Evolutionary conservation across 768 basidiomycete species (phyloP), one percentile per base, ranked within the genome.

Genomic region (Mycena albidolilacea): DNA sequence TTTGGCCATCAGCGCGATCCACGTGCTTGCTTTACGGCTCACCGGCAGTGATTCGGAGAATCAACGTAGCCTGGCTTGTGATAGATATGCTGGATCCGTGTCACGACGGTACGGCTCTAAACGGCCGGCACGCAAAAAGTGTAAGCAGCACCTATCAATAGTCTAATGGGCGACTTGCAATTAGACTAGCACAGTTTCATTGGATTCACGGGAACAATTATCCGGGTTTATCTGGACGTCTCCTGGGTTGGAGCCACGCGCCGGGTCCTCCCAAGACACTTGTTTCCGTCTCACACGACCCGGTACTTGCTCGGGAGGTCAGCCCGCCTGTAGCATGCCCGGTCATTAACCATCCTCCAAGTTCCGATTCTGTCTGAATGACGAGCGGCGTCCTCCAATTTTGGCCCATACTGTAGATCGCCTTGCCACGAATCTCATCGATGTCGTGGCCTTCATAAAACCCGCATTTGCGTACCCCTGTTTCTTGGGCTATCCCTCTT

Each of bases 391-490:
- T 39, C 58, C 21, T 48, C 67, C 60, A 62, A 52, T 61, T 61
- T 50, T 12, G 61, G 68, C 7, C 35, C 17, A 21, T 5, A 15
- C 21, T 46, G 68, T 8, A 19, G 48, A 69, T 63, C 61, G 41
- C 35, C 44, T 41, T 59, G 41, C 44, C 41, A 52, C 67, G 39
- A 66, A 57, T 59, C 68, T 54, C 5, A 63, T 63, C 19, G 50
- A 38, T 63, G 50, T 57, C 60, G 50, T 63, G 52, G 62, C 62
- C 46, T 19, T 60, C 44, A 65, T 66, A 71, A 60, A 30, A 12
- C 12, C 3, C 46, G 46, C 17, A 21, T 60, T 66, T 17, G 39
- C 23, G 23, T 38, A 30, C 21, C 14, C 2, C 2, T 2, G 12
- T 46, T 35, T 23, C 6, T n/a, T 15, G 50, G 55, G 37, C 15